Percentiles rank a stretch among this genome's conserved stretches.
Conservation (phyloP, 345 rosid genomes). For the Durio zibethinus region DNA sequence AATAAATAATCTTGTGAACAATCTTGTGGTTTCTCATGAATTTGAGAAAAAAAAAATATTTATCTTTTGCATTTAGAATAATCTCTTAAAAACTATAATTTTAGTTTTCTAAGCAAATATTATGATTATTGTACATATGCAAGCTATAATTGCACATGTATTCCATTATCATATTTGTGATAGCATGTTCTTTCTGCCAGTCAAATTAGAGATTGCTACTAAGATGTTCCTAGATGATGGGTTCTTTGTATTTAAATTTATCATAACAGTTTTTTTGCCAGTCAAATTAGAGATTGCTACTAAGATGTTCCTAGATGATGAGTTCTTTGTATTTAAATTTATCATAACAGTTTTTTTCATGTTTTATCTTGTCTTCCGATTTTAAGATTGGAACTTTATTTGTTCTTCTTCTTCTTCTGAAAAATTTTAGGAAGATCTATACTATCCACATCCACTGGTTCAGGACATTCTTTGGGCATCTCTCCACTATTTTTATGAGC, state of each 20-base stretch:
- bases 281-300: slow-evolving; percentile 2
- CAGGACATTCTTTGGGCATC: slow-evolving; percentile 65
- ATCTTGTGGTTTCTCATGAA: neutral
- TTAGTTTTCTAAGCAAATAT: neutral
- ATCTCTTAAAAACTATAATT: neutral
- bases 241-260: neutral
- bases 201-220: slow-evolving; percentile 2
- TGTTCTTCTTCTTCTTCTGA: neutral
- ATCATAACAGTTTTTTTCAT: neutral
- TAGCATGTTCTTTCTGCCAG: neutral
- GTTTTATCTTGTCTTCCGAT: neutral
- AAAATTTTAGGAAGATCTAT: slow-evolving; percentile 59
- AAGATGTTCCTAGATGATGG: neutral
- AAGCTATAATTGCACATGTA: neutral
- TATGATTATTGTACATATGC: neutral
- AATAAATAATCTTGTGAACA: neutral
- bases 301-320: neutral
- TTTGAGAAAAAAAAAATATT: neutral
- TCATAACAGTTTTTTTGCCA: neutral
- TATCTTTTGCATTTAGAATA: neutral
- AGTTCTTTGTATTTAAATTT: neutral
- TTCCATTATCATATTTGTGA: neutral
- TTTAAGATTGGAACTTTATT: neutral
- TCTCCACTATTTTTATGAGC: slow-evolving; percentile 49
- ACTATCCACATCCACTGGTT: slow-evolving; percentile 62